phyloP scores from a whole-genome alignment of 1,284 basidiomycete species.

The Lentinula novae-zelandiae region DNA sequence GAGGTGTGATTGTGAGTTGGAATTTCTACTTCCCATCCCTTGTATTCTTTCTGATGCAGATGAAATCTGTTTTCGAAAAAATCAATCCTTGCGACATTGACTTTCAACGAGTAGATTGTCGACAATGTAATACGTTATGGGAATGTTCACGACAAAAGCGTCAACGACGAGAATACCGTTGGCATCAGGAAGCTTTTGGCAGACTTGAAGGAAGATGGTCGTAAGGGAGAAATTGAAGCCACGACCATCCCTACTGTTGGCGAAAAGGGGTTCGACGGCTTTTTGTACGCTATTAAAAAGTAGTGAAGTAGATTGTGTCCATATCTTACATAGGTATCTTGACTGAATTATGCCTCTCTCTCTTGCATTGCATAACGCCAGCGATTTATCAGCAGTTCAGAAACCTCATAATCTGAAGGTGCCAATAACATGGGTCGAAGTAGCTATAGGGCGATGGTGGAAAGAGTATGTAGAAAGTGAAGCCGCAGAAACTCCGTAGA shows the following conservation, averaged over 20 bases:
- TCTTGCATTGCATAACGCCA: too few relatives aligned
- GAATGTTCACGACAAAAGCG: conserved; percentile 38
- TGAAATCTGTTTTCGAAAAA: too few relatives aligned
- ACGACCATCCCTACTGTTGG: conserved; percentile 59
- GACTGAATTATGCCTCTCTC: too few relatives aligned
- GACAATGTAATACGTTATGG: conserved; percentile 61
- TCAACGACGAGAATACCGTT: conserved; percentile 32
- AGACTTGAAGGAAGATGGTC: conserved; percentile 44
- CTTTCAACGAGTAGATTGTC: conserved; percentile 38
- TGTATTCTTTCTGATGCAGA: not conserved
- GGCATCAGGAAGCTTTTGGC: conserved; percentile 48
- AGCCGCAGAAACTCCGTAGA: too few relatives aligned
- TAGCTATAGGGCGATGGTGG: too few relatives aligned
- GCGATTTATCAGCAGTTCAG: too few relatives aligned
- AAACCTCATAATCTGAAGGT: too few relatives aligned
- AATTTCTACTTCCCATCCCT: not conserved
- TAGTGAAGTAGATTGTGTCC: not conserved
- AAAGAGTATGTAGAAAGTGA: too few relatives aligned
- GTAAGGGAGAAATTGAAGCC: conserved; percentile 43
- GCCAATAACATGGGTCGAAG: too few relatives aligned
- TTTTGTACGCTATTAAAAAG: conserved; percentile 42
- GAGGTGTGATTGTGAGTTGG: conserved; percentile 50
- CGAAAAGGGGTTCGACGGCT: conserved; percentile 61
- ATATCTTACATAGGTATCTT: too few relatives aligned
- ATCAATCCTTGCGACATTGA: too few relatives aligned